phyloP scores from a whole-genome alignment of 345 rosid species.

The Lepidium sativum region DNA sequence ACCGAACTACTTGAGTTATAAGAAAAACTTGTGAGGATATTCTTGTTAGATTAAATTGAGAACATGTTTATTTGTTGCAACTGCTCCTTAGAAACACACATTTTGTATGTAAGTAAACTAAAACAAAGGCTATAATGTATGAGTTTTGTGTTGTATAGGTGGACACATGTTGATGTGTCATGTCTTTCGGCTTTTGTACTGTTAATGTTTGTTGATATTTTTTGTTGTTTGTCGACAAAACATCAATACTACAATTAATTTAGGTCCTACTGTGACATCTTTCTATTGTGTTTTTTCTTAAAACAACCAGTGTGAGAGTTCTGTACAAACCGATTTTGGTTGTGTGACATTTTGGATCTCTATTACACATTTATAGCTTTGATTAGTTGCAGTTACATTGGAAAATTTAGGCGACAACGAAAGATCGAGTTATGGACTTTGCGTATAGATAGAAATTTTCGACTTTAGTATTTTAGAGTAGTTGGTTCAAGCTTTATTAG shows the following conservation, averaged over 20 bases:
- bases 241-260: conserved; percentile 5
- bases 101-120: conserved; percentile 2
- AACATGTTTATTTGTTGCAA: neutral
- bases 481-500: too few species aligned
- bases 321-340: neutral
- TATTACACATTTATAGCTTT: neutral
- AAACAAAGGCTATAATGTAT: neutral
- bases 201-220: conserved; percentile 4
- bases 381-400: neutral
- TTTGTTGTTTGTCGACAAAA: conserved; percentile 16
- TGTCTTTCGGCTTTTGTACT: conserved; percentile 15
- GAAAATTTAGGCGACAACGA: too few species aligned
- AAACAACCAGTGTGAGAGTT: neutral
- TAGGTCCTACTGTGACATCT: conserved; percentile 1
- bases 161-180: conserved; percentile 18
- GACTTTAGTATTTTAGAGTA: too few species aligned
- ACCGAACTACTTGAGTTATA: too few species aligned
- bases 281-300: neutral
- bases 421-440: too few species aligned
- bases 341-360: neutral
- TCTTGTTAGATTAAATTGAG: neutral
- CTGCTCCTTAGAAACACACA: neutral
- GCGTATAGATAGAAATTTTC: too few species aligned
- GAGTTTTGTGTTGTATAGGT: conserved; percentile 2
- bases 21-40: neutral